A percentile compares a stretch with the other conserved stretches of the same genome.
These are phyloP conservation scores for Chaetomium strumarium DNA, from an alignment of 2,329 filamentous ascomycete genomes.

Conservation along the genomic window DNA sequence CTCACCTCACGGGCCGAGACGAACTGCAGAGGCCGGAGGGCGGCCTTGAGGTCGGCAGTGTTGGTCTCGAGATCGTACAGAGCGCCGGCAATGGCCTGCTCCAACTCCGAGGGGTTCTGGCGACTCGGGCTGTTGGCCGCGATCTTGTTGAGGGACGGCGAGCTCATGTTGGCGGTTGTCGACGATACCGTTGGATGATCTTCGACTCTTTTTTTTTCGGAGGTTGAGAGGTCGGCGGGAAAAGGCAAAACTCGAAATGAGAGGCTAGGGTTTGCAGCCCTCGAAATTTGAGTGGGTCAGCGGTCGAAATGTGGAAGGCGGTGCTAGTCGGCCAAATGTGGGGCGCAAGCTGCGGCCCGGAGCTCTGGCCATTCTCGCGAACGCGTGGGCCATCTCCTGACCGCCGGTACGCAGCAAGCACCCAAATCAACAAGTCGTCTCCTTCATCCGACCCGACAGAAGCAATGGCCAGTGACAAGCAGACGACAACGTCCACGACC, in stretches of 20 bases:
- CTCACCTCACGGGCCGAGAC: slow-evolving; percentile 99
- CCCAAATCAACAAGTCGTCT: neutral
- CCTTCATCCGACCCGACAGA: neutral
- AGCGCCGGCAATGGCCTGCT: slow-evolving; percentile 93
- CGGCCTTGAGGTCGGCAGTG: slow-evolving; percentile 94
- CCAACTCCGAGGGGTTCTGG: slow-evolving; percentile 93
- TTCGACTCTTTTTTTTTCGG: slow-evolving; percentile 1
- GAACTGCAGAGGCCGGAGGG: slow-evolving; percentile 96
- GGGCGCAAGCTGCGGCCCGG: too few relatives aligned
- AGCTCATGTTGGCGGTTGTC: slow-evolving; percentile 52
- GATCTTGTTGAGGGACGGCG: slow-evolving; percentile 91
- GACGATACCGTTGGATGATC: slow-evolving; percentile 19
- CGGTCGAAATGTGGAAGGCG: slow-evolving; percentile 10
- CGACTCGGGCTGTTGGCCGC: slow-evolving; percentile 93
- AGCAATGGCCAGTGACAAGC: slow-evolving; percentile 11
- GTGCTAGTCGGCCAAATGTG: slow-evolving; percentile 5
- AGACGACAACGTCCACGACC: neutral
- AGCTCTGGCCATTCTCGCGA: neutral
- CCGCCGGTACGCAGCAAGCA: neutral
- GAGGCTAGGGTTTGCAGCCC: slow-evolving; percentile 25
- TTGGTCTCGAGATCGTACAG: slow-evolving; percentile 99
- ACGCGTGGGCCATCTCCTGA: neutral
- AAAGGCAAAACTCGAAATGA: slow-evolving; percentile 14
- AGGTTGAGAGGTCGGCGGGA: slow-evolving; percentile 11
- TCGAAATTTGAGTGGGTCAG: slow-evolving; percentile 12